Evolutionary conservation across 345 rosid genomes (phyloP).

Genomic region (Erucastrum elatum): DNA sequence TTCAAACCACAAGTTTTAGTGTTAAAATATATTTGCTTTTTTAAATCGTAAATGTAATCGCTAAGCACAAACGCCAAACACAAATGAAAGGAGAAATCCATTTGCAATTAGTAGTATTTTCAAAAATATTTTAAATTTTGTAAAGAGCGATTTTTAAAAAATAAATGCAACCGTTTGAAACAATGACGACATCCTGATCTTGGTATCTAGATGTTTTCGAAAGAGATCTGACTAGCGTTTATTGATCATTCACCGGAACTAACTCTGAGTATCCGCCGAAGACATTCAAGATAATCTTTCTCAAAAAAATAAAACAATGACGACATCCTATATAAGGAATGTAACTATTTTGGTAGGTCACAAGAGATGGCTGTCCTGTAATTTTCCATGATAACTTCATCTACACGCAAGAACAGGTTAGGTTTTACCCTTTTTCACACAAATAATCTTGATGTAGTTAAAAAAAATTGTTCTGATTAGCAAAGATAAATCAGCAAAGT

Average conservation of each 20-base stretch:
- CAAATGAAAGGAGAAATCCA: neutral
- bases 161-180: neutral
- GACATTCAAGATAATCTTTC: no score
- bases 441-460: neutral
- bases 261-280: no score
- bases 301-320: neutral
- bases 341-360: conserved; percentile 48
- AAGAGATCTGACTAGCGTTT: no score
- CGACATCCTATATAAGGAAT: neutral
- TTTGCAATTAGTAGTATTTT: neutral
- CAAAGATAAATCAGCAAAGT: neutral
- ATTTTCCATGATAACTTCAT: conserved; percentile 69
- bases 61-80: neutral
- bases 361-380: conserved; percentile 62
- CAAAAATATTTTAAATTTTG: neutral
- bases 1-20: neutral
- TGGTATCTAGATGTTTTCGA: no score
- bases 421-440: neutral
- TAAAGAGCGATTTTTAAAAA: neutral
- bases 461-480: neutral
- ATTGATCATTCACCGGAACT: no score
- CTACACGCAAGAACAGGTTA: conserved; percentile 52
- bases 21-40: neutral
- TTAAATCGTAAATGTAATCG: neutral
- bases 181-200: no score